Base-by-base conservation (phyloP, 2,329 filamentous ascomycete genomes). In the Achaetomium macrosporum region DNA sequence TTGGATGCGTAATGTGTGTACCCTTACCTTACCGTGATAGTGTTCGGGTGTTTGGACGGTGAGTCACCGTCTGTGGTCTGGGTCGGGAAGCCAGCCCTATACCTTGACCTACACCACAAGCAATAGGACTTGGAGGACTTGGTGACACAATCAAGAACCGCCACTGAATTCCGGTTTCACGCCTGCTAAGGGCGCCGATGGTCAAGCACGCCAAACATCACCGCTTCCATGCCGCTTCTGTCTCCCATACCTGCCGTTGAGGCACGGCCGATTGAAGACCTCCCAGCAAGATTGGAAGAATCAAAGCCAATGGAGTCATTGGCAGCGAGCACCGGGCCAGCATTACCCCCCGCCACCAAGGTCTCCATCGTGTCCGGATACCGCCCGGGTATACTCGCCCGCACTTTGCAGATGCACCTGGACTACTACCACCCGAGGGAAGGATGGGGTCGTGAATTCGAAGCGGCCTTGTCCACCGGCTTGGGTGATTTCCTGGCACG, bases 351-450 rank as follows among this genome's bases (percentile, higher is more conserved):
- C n/a, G 42, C 7, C 2, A 33, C 49, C 5, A 30, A 29, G 3
- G 20, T 56, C 20, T 46, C 40, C 35, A 63, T 68, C 47, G 42
- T 59, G n/a, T 41, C 59, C 0, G 66, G 66, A 43, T 68, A 68
- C 57, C 57, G 53, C 2, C 64, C 62, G 2, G 60, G 61, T 5
- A 54, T 68, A 16, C 57, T 66, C n/a, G 62, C 57, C 39, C 57
- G 61, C 30, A 55, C 55, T 3, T 50, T 68, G 9, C 59, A 65
- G 43, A 65, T 68, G 61, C 64, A 67, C 54, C 50, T 65, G 53
- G 50, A 52, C 30, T 64, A 49, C 49, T 68, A 66, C 54, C 51
- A 42, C 41, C 40, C 36, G 11, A 15, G 40, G 3, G 29, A 51
- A 40, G 54, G 54, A 16, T 66, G 63, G 58, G 66, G 63, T 7